Evolutionary conservation across 805 yeast species (phyloP), one percentile per base, ranked within the genome.

Genomic region (Saccharomyces jurei): DNA sequence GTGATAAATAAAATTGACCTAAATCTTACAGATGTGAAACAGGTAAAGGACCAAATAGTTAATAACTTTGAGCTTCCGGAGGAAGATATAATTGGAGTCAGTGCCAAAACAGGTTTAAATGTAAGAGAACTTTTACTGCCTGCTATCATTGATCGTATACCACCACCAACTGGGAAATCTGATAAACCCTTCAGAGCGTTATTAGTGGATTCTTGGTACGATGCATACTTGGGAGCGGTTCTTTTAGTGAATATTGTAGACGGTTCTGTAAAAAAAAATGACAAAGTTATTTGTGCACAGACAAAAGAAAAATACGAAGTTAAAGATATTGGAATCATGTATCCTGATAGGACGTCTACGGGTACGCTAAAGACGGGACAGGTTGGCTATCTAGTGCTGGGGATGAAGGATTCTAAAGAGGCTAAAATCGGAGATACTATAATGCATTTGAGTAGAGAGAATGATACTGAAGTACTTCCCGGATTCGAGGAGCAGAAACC

Each of bases 401-500:
- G 98, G 0, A 90, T 94, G 89, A 90, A 86, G 64, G 82, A 84
- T 58, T 84, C 96, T 1, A 72, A 81, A 22, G 96, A 91, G 62
- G 97, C 96, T 0, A 78, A 83, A 63, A 84, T 90, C 54, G 99
- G 99, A 32, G 99, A 92, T 67, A 92, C 99, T 0, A 79, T 89
- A 58, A 81, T 82, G 78, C 82, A 80, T 54, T 73, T 74, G 11
- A 86, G 86, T 4, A 66, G 70, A 25, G 77, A 76, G 32, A 50
- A 57, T n/a, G 77, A 76, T 46, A 83, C 87, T 2, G 88, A 84
- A 58, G 85, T 97, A 1, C 75, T 92, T 27, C 96, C 95, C 1
- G 98, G 98, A 0, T 94, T 92, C 69, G 97, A 91, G 70, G 97
- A 89, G 63, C 91, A 96, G 0, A 91, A 94, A 69, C 97, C 98